phyloP scores from a whole-genome alignment of 768 basidiomycete genomes.

The Amanita exitialis region DNA sequence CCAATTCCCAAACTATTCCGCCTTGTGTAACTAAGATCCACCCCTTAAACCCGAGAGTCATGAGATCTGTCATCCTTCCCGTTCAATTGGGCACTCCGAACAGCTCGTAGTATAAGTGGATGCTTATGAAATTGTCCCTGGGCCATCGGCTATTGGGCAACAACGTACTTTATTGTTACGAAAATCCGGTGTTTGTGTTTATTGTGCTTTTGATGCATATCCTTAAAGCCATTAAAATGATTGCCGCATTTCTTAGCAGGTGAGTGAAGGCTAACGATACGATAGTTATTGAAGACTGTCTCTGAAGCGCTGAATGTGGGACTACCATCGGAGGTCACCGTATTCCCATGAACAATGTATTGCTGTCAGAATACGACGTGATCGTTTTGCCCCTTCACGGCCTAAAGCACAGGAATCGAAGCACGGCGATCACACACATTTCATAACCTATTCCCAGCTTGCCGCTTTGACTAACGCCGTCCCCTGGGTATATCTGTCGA shows the following conservation, averaged over 20 bases:
- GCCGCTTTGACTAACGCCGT: slow-evolving; percentile 6
- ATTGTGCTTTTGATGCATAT: neutral
- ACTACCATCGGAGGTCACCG: neutral
- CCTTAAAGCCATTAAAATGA: neutral
- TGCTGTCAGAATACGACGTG: neutral
- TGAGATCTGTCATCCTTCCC: neutral
- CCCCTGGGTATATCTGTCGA: slow-evolving; percentile 1
- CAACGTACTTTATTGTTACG: neutral
- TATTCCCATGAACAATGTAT: neutral
- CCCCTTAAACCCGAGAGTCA: neutral
- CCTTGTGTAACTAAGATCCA: neutral
- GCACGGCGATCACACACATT: slow-evolving; percentile 22
- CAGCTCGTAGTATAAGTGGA: neutral
- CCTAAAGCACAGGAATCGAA: slow-evolving; percentile 11
- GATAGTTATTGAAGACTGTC: neutral
- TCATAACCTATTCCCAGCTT: slow-evolving; percentile 9
- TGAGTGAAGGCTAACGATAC: neutral
- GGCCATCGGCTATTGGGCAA: neutral
- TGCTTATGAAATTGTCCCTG: neutral
- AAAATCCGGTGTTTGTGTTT: neutral
- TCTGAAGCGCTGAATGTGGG: neutral
- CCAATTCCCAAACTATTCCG: neutral
- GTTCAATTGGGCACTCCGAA: neutral
- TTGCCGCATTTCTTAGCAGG: neutral
- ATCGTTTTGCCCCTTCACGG: neutral